Evolutionary conservation across 2,329 filamentous ascomycete species (phyloP).

Genomic region (Scytalidium lignicola): DNA sequence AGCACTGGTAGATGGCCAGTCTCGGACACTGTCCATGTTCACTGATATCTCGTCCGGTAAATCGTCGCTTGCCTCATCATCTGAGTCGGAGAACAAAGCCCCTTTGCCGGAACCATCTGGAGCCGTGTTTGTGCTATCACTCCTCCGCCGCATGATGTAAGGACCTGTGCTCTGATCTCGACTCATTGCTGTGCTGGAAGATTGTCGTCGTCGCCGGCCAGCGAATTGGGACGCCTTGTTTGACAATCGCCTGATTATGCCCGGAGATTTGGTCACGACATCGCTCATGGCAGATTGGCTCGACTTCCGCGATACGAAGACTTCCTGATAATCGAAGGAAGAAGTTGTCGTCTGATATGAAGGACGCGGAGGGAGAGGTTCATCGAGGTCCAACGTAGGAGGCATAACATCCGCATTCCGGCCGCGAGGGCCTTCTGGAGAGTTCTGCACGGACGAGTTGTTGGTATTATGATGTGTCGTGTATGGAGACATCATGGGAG

Average conservation of each 20-base stretch:
- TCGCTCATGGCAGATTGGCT: slow-evolving; percentile 62
- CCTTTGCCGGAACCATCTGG: slow-evolving; percentile 42
- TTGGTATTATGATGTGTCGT: slow-evolving; percentile 44
- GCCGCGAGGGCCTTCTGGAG: slow-evolving; percentile 57
- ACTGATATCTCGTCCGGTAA: slow-evolving; percentile 37
- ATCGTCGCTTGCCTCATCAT: slow-evolving; percentile 52
- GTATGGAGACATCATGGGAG: slow-evolving; percentile 53
- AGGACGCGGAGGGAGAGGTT: slow-evolving; percentile 37
- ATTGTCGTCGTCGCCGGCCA: slow-evolving; percentile 61
- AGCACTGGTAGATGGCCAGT: slow-evolving; percentile 44
- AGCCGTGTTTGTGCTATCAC: slow-evolving; percentile 77
- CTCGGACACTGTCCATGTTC: slow-evolving; percentile 38
- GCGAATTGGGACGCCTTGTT: slow-evolving; percentile 69
- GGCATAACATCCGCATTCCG: slow-evolving; percentile 48
- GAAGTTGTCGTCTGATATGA: not conserved
- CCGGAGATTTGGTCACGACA: slow-evolving; percentile 53
- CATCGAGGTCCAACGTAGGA: slow-evolving; percentile 64
- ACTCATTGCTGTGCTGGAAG: slow-evolving; percentile 69
- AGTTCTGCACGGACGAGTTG: slow-evolving; percentile 60
- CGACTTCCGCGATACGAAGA: slow-evolving; percentile 55
- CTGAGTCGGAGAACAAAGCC: slow-evolving; percentile 45
- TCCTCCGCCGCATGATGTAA: slow-evolving; percentile 78
- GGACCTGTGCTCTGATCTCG: slow-evolving; percentile 87
- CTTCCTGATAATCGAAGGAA: slow-evolving; percentile 12
- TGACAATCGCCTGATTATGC: slow-evolving; percentile 79